Conservation (phyloP, 176 grass and related monocot genomes). For the bread wheat (Triticum aestivum) region IWGSC_CS_RefSeq_v2.1 NC_057804.1:45745339-45745838, state of each 20-base stretch:
- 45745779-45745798: too few species aligned
- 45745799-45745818: too few species aligned
- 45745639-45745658: too few species aligned
- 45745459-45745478: constrained; percentile 7
- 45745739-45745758: not conserved
- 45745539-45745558: too few species aligned
- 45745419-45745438: not conserved
- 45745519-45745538: too few species aligned
- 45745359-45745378: not conserved
- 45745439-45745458: not conserved
- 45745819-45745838: too few species aligned
- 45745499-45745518: not conserved
- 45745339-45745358: constrained; percentile 3
- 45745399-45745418: not conserved
- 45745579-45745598: too few species aligned
- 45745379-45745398: constrained; percentile 34
- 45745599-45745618: too few species aligned
- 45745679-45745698: not conserved
- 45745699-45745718: too few species aligned
- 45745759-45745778: too few species aligned
- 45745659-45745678: not conserved
- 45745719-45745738: not conserved
- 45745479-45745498: not conserved
- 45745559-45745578: too few species aligned
- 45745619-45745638: too few species aligned